Conservation (phyloP, 495 filamentous ascomycete genomes). For the Jackrogersella minutella region DNA sequence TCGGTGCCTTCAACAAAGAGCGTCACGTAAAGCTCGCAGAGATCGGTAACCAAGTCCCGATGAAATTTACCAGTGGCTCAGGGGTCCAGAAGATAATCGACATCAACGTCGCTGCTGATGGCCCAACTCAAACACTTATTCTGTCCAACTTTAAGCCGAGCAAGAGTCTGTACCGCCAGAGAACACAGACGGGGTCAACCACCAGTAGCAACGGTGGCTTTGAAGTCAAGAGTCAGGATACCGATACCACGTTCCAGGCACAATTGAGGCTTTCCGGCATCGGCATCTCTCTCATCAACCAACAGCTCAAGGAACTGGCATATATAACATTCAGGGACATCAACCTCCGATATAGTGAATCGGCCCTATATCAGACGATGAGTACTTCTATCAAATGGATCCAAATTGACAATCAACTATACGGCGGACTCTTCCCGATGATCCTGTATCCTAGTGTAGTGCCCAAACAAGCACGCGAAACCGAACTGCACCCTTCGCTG, state of each 20-base stretch:
- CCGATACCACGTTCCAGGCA: conserved; percentile 84
- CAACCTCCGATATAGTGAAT: conserved; percentile 89
- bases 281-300: conserved; percentile 92
- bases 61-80: conserved; percentile 72
- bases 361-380: conserved; percentile 88
- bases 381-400: conserved; percentile 95
- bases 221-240: conserved; percentile 91
- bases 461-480: conserved; percentile 95
- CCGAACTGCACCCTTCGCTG: conserved; percentile 94
- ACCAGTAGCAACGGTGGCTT: conserved; percentile 69
- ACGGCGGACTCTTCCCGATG: conserved; percentile 97
- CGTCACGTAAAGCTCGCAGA: conserved; percentile 93
- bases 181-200: conserved; percentile 66
- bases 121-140: conserved; percentile 92
- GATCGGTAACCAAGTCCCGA: conserved; percentile 92
- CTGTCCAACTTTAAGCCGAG: conserved; percentile 94
- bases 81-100: conserved; percentile 83
- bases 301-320: conserved; percentile 87
- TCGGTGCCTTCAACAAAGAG: conserved; percentile 80
- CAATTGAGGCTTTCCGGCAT: conserved; percentile 88
- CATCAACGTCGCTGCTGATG: conserved; percentile 92
- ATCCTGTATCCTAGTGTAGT: conserved; percentile 98
- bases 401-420: conserved; percentile 98
- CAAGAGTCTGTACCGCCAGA: conserved; percentile 93
- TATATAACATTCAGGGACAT: conserved; percentile 95